phyloP scores from a whole-genome alignment of 225 moss, liverwort and hornwort genomes.

The Thuidium tamariscinum region DNA sequence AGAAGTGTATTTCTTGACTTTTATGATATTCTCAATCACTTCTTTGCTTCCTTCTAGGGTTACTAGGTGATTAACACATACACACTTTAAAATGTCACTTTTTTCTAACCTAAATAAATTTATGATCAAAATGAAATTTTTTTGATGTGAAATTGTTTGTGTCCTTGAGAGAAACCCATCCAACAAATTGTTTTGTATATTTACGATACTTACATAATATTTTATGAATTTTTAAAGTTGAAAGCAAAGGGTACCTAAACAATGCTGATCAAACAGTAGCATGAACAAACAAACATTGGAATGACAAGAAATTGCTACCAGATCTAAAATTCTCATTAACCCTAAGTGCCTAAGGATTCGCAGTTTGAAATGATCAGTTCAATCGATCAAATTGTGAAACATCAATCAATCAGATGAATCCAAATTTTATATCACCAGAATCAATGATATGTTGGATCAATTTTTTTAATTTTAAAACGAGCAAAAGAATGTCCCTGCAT shows the following conservation, averaged over 20 bases:
- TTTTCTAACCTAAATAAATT: fast-evolving
- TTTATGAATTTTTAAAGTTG: neutral
- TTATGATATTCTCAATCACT: neutral
- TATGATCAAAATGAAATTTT: neutral
- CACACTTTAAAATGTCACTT: fast-evolving
- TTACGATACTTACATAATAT: neutral
- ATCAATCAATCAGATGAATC: neutral
- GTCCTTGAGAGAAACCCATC: fast-evolving
- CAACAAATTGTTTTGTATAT: neutral
- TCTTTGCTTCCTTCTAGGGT: too few relatives aligned
- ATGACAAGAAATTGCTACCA: neutral
- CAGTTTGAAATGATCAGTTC: neutral
- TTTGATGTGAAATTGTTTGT: neutral
- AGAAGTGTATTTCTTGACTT: neutral
- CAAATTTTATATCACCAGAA: neutral
- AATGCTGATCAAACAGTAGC: neutral
- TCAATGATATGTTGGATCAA: too few relatives aligned
- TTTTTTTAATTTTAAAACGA: neutral
- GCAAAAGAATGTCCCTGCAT: neutral
- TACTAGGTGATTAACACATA: neutral
- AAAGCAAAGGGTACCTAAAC: neutral
- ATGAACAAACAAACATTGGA: neutral
- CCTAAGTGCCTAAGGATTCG: neutral
- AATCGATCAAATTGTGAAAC: neutral
- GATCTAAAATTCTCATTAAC: neutral